These are phyloP conservation scores for Yamadazyma phyllophila DNA, from an alignment of 805 yeast species.

Conservation along the genomic window DNA sequence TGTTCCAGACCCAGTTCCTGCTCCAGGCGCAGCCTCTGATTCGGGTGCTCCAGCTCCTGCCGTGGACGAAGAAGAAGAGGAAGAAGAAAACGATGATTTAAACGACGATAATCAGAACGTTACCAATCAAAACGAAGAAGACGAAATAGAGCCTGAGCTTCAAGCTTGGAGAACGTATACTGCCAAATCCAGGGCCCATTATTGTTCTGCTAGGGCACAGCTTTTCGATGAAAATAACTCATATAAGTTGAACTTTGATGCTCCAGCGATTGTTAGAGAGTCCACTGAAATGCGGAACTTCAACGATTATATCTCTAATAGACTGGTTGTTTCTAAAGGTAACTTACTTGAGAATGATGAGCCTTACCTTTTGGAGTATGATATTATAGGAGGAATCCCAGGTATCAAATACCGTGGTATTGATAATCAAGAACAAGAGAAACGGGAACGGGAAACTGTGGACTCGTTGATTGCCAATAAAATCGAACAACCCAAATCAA, in stretches of 20 bases:
- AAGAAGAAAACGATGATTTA: conserved; percentile 39
- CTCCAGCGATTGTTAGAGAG: conserved; percentile 67
- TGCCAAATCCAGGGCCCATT: conserved; percentile 73
- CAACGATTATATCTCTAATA: conserved; percentile 41
- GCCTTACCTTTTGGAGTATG: conserved; percentile 77
- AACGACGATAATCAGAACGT: conserved; percentile 42
- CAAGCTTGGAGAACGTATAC: conserved; percentile 84
- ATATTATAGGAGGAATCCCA: conserved; percentile 78
- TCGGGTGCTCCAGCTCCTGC: conserved; percentile 18
- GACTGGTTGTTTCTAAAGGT: conserved; percentile 41
- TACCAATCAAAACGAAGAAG: conserved; percentile 48
- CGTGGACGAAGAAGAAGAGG: conserved; percentile 28
- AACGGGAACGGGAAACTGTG: conserved; percentile 33
- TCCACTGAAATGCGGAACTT: conserved; percentile 66
- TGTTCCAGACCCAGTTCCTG: too few species aligned
- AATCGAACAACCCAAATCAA: conserved; percentile 24
- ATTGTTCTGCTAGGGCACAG: conserved; percentile 64
- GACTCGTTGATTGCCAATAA: conserved; percentile 26
- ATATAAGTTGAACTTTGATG: conserved; percentile 57
- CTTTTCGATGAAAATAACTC: conserved; percentile 53
- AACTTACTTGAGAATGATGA: conserved; percentile 55
- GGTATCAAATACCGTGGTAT: conserved; percentile 54
- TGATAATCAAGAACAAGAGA: conserved; percentile 41
- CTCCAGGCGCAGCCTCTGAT: neutral
- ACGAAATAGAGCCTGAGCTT: conserved; percentile 70